phyloP scores from a whole-genome alignment of 2,329 filamentous ascomycete genomes.

The Aspergillus viridinutans region DNA sequence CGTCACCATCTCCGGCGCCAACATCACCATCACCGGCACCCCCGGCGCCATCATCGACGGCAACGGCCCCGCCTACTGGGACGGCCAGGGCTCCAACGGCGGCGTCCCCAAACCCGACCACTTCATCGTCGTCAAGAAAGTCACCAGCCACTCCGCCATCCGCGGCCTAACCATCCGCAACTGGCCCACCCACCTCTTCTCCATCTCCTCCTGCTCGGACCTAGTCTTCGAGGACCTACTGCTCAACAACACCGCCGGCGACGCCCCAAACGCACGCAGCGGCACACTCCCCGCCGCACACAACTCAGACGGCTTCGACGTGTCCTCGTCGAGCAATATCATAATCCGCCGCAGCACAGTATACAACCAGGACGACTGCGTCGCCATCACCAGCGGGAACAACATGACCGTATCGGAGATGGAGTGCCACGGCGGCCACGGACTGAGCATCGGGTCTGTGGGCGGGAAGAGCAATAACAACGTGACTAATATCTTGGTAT shows the following conservation, averaged over 20 bases:
- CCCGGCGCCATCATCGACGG: conserved; percentile 36
- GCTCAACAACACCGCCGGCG: conserved; percentile 39
- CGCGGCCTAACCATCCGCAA: conserved; percentile 40
- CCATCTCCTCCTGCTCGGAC: conserved; percentile 29
- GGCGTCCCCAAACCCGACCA: conserved; percentile 36
- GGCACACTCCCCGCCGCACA: conserved; percentile 31
- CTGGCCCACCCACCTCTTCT: conserved; percentile 39
- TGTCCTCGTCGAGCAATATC: conserved; percentile 45
- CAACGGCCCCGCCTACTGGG: conserved; percentile 44
- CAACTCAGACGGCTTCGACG: conserved; percentile 51
- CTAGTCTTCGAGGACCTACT: conserved; percentile 35
- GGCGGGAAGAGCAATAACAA: conserved; percentile 50
- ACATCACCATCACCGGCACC: conserved; percentile 38
- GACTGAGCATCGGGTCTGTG: conserved; percentile 32
- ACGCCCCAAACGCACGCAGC: conserved; percentile 30
- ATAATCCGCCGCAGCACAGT: conserved; percentile 42
- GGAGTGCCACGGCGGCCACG: conserved; percentile 39
- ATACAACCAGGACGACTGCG: conserved; percentile 42
- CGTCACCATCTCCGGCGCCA: conserved; percentile 36
- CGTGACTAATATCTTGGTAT: conserved; percentile 28
- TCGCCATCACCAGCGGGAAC: conserved; percentile 27
- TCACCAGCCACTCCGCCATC: conserved; percentile 36
- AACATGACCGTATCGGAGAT: conserved; percentile 22
- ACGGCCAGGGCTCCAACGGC: conserved; percentile 47
- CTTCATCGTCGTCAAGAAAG: conserved; percentile 38